Conservation (phyloP, 2,329 filamentous ascomycete genomes). For the Ascochyta koolunga region DNA sequence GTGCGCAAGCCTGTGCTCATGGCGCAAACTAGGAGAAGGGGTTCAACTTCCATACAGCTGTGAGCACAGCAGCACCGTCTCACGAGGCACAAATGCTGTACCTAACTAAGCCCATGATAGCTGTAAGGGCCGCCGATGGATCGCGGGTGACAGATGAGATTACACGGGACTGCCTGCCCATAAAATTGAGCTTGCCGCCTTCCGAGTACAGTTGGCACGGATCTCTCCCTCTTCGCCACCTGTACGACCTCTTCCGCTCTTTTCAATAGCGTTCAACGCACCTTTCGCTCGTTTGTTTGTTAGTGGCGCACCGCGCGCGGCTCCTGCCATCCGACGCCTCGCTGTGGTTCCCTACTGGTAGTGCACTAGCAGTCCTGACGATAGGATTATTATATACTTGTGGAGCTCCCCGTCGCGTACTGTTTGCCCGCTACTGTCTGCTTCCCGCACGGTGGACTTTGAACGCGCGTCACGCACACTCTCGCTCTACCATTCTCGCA, state of each 20-base stretch:
- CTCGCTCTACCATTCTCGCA: constrained; percentile 4
- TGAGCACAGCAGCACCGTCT: neutral
- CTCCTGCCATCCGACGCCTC: constrained; percentile 7
- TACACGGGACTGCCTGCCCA: constrained; percentile 4
- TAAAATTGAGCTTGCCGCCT: constrained; percentile 7
- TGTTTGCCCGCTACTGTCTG: constrained; percentile 4
- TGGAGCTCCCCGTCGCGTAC: constrained; percentile 4
- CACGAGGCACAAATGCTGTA: constrained; percentile 7
- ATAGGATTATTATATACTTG: constrained; percentile 7
- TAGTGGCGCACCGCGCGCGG: constrained; percentile 7
- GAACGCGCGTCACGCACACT: constrained; percentile 7
- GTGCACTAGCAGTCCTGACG: constrained; percentile 15
- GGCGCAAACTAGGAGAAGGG: neutral
- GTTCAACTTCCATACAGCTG: neutral
- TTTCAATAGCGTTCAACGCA: constrained; percentile 11
- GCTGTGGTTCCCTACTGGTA: constrained; percentile 7
- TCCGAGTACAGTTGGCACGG: neutral
- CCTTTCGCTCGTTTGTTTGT: constrained; percentile 9
- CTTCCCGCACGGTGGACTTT: constrained; percentile 3
- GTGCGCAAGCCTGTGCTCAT: constrained; percentile 2
- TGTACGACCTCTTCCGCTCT: constrained; percentile 1
- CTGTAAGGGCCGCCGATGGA: constrained; percentile 8
- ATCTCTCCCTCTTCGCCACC: neutral
- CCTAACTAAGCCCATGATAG: neutral
- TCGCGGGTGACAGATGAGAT: constrained; percentile 15